phyloP scores from a whole-genome alignment of 2,329 filamentous ascomycete species.

The Gaeumannomyces tritici region DNA sequence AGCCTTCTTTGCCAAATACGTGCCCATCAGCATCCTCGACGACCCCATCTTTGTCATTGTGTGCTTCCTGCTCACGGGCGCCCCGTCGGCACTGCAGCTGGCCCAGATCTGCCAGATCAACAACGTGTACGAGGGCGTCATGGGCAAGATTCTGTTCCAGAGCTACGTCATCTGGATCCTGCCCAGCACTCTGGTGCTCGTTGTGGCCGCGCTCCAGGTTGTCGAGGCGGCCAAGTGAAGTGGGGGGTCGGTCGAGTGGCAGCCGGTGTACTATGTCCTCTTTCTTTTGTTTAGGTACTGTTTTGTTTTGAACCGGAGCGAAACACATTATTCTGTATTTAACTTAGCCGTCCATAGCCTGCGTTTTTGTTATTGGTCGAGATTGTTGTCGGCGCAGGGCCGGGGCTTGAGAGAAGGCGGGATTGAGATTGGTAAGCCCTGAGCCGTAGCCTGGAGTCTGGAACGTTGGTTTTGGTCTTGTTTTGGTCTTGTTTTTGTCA shows the following conservation, averaged over 20 bases:
- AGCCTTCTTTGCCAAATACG: conserved; percentile 78
- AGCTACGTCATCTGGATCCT: conserved; percentile 97
- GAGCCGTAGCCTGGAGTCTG: background rate
- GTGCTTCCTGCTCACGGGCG: conserved; percentile 90
- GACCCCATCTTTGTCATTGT: conserved; percentile 98
- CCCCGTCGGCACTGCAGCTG: conserved; percentile 85
- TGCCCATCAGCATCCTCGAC: conserved; percentile 87
- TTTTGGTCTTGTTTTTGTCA: background rate
- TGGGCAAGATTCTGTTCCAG: conserved; percentile 89
- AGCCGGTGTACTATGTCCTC: no score
- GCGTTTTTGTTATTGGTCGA: background rate
- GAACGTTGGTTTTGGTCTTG: background rate
- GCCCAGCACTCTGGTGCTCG: conserved; percentile 81
- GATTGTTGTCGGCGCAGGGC: background rate
- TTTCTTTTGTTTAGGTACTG: background rate
- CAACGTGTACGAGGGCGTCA: conserved; percentile 87
- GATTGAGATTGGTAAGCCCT: background rate
- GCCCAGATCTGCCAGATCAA: conserved; percentile 99
- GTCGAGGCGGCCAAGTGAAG: conserved; percentile 66
- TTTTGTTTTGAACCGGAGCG: background rate
- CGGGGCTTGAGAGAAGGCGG: no score
- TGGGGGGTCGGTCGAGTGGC: no score
- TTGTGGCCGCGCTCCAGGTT: conserved; percentile 85
- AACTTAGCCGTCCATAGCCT: background rate
- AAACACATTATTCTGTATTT: background rate